Evolutionary conservation across 192 early-diverging fungal genomes (phyloP).

Genomic region (Coemansia sp.): DNA sequence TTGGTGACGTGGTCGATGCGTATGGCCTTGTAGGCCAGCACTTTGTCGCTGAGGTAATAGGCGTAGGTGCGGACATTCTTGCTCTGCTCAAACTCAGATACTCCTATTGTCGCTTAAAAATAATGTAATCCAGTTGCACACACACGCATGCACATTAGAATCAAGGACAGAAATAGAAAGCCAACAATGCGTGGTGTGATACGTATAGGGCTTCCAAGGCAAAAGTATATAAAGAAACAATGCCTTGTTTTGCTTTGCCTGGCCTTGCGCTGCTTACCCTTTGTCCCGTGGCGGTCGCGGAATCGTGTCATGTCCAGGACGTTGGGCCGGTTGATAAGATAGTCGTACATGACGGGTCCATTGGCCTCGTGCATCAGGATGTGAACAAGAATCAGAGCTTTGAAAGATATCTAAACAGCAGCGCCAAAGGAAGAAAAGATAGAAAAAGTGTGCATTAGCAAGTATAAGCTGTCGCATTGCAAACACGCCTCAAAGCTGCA

Average conservation of each 20-base stretch:
- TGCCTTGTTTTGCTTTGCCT: neutral
- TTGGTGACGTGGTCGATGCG: conserved; percentile 49
- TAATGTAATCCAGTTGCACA: no score
- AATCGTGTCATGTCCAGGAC: conserved; percentile 49
- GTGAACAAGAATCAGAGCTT: conserved; percentile 51
- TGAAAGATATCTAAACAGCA: conserved; percentile 45
- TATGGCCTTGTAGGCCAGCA: conserved; percentile 46
- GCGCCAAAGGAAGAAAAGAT: conserved; percentile 1
- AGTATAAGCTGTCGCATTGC: no score
- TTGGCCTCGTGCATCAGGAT: conserved; percentile 52
- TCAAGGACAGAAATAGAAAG: neutral
- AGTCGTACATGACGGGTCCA: conserved; percentile 39
- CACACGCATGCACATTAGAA: neutral
- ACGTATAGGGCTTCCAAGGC: no score
- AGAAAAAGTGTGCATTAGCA: neutral
- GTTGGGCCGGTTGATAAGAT: conserved; percentile 33
- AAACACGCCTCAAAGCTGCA: no score
- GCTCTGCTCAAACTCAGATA: conserved; percentile 52
- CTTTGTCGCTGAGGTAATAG: conserved; percentile 49
- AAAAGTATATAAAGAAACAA: neutral
- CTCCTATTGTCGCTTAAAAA: conserved; percentile 13
- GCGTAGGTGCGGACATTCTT: conserved; percentile 54
- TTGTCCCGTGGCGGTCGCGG: conserved; percentile 51
- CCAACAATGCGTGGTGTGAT: no score
- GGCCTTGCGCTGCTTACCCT: conserved; percentile 14